These are phyloP conservation scores for Fusarium sp. DNA, from an alignment of 2,329 filamentous ascomycete genomes.

Conservation along the genomic window DNA sequence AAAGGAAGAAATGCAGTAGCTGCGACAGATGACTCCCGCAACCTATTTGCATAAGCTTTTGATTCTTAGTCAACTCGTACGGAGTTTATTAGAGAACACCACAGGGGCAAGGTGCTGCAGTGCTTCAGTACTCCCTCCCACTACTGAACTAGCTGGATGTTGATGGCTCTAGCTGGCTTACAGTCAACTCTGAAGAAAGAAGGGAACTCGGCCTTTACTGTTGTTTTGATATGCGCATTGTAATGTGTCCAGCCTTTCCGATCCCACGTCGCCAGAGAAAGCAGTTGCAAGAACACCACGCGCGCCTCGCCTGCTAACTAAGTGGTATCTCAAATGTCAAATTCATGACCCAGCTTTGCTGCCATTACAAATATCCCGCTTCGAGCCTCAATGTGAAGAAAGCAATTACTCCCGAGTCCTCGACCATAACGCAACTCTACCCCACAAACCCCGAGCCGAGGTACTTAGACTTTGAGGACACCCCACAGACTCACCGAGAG, in stretches of 20 bases:
- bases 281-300: neutral
- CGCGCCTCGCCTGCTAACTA: neutral
- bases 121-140: constrained; percentile 10
- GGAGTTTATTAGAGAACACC: constrained; percentile 1
- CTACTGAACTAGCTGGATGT: neutral
- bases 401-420: neutral
- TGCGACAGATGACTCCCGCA: constrained; percentile 11
- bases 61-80: constrained; percentile 16
- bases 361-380: constrained; percentile 15
- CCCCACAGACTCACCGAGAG: constrained; percentile 32
- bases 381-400: constrained; percentile 24
- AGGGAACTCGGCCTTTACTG: constrained; percentile 25
- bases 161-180: constrained; percentile 1
- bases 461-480: constrained; percentile 29
- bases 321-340: too few species aligned
- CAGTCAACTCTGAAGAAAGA: constrained; percentile 29
- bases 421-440: constrained; percentile 22
- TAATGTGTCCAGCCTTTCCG: constrained; percentile 15
- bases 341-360: constrained; percentile 6
- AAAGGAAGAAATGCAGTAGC: neutral
- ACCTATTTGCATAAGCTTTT: constrained; percentile 30
- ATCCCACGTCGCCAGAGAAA: constrained; percentile 5
- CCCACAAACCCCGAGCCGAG: constrained; percentile 31
- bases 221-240: constrained; percentile 26
- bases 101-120: constrained; percentile 26